Conservation (phyloP, 202 grass and related monocot genomes). For the Bolboschoenoplectus hybrid region DNA sequence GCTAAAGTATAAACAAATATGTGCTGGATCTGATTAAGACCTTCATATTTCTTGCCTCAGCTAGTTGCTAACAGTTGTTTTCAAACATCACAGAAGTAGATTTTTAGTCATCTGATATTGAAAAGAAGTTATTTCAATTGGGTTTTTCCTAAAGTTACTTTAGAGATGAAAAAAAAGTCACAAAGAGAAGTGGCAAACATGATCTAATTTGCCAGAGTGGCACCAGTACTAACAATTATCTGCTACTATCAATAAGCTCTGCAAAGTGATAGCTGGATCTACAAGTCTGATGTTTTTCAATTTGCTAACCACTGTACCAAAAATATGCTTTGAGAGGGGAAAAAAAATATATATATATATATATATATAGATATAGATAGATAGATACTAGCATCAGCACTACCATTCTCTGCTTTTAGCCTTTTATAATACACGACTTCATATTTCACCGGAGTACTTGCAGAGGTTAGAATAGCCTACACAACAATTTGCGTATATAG, state of each 20-base stretch:
- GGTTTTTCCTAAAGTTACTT: neutral
- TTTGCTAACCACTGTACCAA: neutral
- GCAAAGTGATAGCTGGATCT: constrained; percentile 3
- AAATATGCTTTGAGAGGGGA: neutral
- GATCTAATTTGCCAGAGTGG: constrained; percentile 20
- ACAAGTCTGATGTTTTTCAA: neutral
- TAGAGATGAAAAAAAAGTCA: neutral
- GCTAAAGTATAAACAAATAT: neutral
- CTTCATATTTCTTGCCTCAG: neutral
- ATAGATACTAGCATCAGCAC: neutral
- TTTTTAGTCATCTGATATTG: constrained; percentile 14
- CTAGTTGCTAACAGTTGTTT: neutral
- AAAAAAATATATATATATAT: neutral
- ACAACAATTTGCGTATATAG: neutral
- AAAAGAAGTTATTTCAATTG: neutral
- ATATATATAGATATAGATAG: neutral
- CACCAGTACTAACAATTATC: constrained; percentile 9
- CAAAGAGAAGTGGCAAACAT: constrained; percentile 19
- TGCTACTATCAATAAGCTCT: neutral
- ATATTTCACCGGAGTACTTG: neutral
- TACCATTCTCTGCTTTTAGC: neutral
- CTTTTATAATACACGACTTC: neutral
- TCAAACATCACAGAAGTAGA: neutral
- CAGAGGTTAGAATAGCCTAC: neutral
- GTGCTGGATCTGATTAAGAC: constrained; percentile 6